Evolutionary conservation across 805 yeast species (phyloP), one percentile per base, ranked within the genome.

Genomic region (Schizosaccharomyces pombe): DNA sequence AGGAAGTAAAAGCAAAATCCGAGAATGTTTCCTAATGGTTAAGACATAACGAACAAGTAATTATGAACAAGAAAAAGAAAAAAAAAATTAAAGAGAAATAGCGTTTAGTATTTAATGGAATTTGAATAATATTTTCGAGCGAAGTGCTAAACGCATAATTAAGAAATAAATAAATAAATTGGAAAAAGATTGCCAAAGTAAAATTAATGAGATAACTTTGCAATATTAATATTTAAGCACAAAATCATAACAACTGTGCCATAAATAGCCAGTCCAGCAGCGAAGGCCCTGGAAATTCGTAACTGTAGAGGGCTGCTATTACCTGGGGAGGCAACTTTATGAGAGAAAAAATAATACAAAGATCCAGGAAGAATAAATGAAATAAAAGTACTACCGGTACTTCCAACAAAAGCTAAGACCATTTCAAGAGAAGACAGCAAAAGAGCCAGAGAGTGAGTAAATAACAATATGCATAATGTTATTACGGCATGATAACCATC

Each of bases 351-450:
- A 14, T 34, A 52, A 34, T 52, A 52, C 63, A 86, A 85, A 24
- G 85, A 68, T 0, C 95, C 95, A 0, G 96, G 96, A 52, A 86
- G 71, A 30, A 85, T 85, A 63, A 86, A 86, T 11, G 95, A 85
- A 54, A 87, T 85, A 4, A 94, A 77, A 0, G 95, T 86, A 0
- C 94, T 84, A 0, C 95, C 95, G 0, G 95, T 85, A 0, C 95
- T 83, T 1, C 96, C 96, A 3, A 86, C 94, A 58, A 86, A 70
- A 1, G 94, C 86, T 59, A 86, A 69, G 12, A 87, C 87, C 52
- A 79, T 75, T 29, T 89, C 94, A 60, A 86, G 75, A 0, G 94
- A 84, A 12, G 69, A 69, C 31, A 86, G 80, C 2, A 76, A 65
- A 34, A 80, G 67, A 0, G 95, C 91, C 8, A 81, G 69, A 0